phyloP scores from a whole-genome alignment of 768 basidiomycete genomes.

The Podaxis rugospora region DNA sequence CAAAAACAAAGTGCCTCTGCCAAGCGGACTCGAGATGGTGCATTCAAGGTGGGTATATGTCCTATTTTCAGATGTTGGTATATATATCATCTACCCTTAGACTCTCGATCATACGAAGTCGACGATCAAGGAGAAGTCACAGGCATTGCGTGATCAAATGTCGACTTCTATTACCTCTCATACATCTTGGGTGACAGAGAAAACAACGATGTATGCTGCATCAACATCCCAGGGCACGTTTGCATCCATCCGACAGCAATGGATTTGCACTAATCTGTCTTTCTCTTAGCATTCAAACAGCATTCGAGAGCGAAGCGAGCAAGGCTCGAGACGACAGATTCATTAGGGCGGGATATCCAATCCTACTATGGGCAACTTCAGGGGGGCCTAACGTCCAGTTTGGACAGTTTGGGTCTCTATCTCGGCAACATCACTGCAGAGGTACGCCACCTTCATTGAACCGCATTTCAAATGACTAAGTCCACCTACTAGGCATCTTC shows the following conservation, averaged over 20 bases:
- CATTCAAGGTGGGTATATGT: slow-evolving; percentile 11
- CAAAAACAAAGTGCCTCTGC: slow-evolving; percentile 6
- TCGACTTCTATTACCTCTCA: slow-evolving; percentile 10
- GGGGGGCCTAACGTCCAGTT: slow-evolving; percentile 13
- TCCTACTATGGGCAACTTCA: slow-evolving; percentile 38
- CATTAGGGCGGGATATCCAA: slow-evolving; percentile 45
- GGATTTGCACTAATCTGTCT: not conserved
- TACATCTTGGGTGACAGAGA: slow-evolving; percentile 1
- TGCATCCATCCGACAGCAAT: not conserved
- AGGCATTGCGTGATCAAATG: slow-evolving; percentile 4
- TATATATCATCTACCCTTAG: not conserved
- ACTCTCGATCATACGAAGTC: not conserved
- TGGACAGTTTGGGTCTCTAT: slow-evolving; percentile 41
- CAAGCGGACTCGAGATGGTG: slow-evolving; percentile 13
- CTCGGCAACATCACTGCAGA: slow-evolving; percentile 38
- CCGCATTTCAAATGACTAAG: not conserved
- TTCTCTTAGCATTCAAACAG: slow-evolving; percentile 53
- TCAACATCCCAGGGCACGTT: slow-evolving; percentile 16
- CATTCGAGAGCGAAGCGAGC: slow-evolving; percentile 62
- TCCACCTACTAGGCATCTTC: slow-evolving; percentile 31
- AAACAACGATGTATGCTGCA: slow-evolving; percentile 3
- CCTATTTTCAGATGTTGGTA: not conserved
- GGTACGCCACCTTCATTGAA: slow-evolving; percentile 33
- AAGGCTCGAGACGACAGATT: slow-evolving; percentile 54
- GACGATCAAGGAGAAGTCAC: not conserved